Conservation (phyloP, 2,329 filamentous ascomycete genomes). For the Chaetomiaceae sp. region DNA sequence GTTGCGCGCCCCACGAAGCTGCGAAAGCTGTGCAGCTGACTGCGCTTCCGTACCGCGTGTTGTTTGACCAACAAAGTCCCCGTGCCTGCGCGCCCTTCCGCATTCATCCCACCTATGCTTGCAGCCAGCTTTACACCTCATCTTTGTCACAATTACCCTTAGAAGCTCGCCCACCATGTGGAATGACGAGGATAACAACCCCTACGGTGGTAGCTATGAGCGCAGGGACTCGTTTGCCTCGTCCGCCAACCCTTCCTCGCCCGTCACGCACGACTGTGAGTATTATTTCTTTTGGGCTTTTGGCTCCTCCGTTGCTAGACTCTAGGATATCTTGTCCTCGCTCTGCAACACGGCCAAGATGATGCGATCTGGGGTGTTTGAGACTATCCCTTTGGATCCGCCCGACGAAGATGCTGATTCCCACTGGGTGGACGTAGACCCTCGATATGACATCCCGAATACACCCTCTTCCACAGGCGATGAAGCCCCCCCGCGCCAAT, state of each 20-base stretch:
- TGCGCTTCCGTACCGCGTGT: background rate
- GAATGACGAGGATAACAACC: conserved; percentile 99
- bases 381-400: conserved; percentile 26
- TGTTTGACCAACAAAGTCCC: background rate
- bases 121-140: background rate
- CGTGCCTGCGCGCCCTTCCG: background rate
- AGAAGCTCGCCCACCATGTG: conserved; percentile 59
- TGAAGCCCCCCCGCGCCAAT: conserved; percentile 47
- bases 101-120: conserved; percentile 1
- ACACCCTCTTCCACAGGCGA: conserved; percentile 68
- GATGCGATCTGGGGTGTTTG: conserved; percentile 23
- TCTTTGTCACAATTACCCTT: background rate
- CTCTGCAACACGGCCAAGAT: background rate
- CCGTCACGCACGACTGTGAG: conserved; percentile 54
- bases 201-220: conserved; percentile 87
- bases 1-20: conserved; percentile 1
- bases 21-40: background rate
- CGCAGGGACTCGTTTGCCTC: conserved; percentile 75
- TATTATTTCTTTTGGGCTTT: no score
- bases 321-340: background rate
- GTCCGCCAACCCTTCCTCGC: conserved; percentile 61
- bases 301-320: background rate
- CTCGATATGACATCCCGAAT: conserved; percentile 61
- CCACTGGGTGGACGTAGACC: conserved; percentile 44
- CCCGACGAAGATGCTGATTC: conserved; percentile 37